Evolutionary conservation across 495 filamentous ascomycete species (phyloP).

Genomic region (Hyaloscypha hepaticicola): DNA sequence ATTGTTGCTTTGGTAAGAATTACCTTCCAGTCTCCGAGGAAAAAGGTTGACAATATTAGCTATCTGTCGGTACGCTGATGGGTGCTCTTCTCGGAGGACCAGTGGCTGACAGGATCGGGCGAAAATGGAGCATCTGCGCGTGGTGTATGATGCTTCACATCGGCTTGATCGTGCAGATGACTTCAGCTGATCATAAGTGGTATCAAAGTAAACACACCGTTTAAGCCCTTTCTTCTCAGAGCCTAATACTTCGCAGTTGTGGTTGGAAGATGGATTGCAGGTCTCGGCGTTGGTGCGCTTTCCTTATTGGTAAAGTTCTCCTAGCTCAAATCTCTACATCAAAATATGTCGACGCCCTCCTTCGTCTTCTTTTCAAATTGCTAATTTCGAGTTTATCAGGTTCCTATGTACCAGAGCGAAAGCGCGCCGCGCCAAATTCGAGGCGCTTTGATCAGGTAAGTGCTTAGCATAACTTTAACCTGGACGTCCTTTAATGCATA

Average conservation of each 20-base stretch:
- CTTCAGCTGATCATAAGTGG: slow-evolving; percentile 45
- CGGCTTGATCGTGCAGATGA: slow-evolving; percentile 57
- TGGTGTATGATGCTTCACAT: slow-evolving; percentile 54
- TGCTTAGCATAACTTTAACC: neutral
- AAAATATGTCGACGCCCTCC: no score
- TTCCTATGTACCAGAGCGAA: slow-evolving; percentile 52
- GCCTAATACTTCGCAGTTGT: slow-evolving; percentile 12
- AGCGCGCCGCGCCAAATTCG: slow-evolving; percentile 50
- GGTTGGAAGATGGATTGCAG: slow-evolving; percentile 54
- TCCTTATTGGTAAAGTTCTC: slow-evolving; percentile 38
- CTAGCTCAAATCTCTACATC: neutral
- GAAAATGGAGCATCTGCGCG: slow-evolving; percentile 51
- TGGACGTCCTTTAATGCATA: neutral
- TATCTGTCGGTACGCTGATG: slow-evolving; percentile 56
- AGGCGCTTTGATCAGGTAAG: slow-evolving; percentile 59
- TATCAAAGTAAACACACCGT: slow-evolving; percentile 42
- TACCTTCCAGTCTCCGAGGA: neutral
- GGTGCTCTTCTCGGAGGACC: slow-evolving; percentile 53
- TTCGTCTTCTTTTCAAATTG: neutral
- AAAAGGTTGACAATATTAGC: slow-evolving; percentile 31
- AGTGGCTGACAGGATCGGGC: slow-evolving; percentile 53
- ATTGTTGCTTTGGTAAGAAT: slow-evolving; percentile 54
- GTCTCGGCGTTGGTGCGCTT: slow-evolving; percentile 55
- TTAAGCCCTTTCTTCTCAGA: neutral
- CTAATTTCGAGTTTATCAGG: slow-evolving; percentile 11